A percentile compares a stretch with the other conserved stretches of the same genome.
Evolutionary conservation across 2,329 filamentous ascomycete species (phyloP).

Genomic region (Sporothrix pseudoabietina): DNA sequence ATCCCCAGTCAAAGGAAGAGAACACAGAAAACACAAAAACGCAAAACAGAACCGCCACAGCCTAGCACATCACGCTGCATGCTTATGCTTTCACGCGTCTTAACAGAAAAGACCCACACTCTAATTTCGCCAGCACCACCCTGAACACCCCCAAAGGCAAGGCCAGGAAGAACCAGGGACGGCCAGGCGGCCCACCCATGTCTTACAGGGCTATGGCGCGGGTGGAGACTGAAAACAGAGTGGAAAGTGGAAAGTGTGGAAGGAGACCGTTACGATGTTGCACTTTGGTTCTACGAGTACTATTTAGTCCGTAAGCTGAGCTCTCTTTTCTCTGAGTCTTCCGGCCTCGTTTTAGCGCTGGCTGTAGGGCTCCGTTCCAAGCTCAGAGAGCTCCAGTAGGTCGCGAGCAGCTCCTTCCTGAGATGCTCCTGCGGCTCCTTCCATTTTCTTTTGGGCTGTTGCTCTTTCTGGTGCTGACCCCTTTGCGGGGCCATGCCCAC

Average conservation of each 20-base stretch:
- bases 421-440: not conserved
- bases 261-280: not conserved
- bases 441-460: not conserved
- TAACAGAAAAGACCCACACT: not conserved
- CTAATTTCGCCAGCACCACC: conserved; percentile 24
- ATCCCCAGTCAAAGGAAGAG: not conserved
- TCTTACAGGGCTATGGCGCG: conserved; percentile 11
- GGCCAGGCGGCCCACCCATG: not conserved
- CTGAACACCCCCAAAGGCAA: not conserved
- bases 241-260: not conserved
- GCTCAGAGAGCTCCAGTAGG: not conserved
- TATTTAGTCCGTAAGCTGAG: not conserved
- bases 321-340: not conserved
- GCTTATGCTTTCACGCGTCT: not conserved
- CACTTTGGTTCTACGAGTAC: not conserved
- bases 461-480: not conserved
- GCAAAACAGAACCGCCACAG: not conserved
- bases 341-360: not conserved
- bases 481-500: conserved; percentile 16
- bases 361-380: conserved; percentile 15
- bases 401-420: not conserved
- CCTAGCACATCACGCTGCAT: not conserved
- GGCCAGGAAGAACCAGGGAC: too few species aligned
- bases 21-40: too few species aligned
- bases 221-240: not conserved